These are phyloP conservation scores for Kazachstania bromeliacearum DNA, from an alignment of 805 yeast genomes.

Conservation along the genomic window DNA sequence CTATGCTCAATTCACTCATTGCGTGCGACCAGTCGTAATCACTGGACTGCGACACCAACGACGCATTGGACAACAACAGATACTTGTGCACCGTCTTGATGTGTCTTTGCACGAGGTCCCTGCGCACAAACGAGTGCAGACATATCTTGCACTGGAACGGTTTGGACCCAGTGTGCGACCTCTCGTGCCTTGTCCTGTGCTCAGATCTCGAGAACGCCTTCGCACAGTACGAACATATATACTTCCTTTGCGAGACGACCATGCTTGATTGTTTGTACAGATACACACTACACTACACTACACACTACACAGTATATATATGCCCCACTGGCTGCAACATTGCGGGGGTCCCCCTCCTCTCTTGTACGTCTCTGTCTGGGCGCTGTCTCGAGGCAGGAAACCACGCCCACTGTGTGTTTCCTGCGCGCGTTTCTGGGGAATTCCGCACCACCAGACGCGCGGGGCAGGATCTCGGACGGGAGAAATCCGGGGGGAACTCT, in stretches of 20 bases:
- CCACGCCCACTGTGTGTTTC: too few relatives aligned
- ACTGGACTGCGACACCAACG: background rate
- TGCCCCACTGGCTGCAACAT: too few relatives aligned
- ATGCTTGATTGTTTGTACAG: conserved; percentile 3
- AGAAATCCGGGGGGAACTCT: too few relatives aligned
- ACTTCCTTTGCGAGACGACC: conserved; percentile 45
- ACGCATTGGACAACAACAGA: conserved; percentile 1
- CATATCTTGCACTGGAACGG: conserved; percentile 71
- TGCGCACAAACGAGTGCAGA: conserved; percentile 61
- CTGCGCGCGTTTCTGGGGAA: too few relatives aligned
- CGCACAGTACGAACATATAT: conserved; percentile 71
- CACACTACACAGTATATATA: too few relatives aligned
- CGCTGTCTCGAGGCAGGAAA: too few relatives aligned
- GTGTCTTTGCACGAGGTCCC: conserved; percentile 71
- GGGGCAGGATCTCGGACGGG: too few relatives aligned
- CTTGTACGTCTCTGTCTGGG: too few relatives aligned
- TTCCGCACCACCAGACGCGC: too few relatives aligned
- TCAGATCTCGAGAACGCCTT: conserved; percentile 73
- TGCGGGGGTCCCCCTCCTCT: too few relatives aligned
- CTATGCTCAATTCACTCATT: background rate
- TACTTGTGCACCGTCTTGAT: conserved; percentile 61
- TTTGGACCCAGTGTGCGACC: conserved; percentile 72
- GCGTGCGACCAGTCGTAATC: background rate
- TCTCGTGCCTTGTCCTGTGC: conserved; percentile 68
- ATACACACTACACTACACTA: too few relatives aligned